Percentiles rank a stretch among this genome's conserved stretches.
phyloP scores from a whole-genome alignment of 2,329 filamentous ascomycete genomes.

The Pyrenophora teres region DNA sequence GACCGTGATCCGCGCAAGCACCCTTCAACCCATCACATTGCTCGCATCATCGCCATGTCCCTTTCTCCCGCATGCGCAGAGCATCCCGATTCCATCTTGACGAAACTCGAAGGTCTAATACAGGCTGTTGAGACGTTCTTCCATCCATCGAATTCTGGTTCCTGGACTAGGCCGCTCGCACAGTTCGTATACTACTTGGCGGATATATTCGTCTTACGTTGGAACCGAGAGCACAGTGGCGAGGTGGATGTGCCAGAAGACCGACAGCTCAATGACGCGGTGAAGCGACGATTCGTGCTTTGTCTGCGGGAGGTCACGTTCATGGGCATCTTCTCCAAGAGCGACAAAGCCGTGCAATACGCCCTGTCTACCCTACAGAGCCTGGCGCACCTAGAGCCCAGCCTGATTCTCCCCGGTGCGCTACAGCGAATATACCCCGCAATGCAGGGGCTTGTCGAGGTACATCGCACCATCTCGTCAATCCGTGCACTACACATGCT shows the following conservation, averaged over 20 bases:
- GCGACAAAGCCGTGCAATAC: slow-evolving; percentile 86
- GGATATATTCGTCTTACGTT: slow-evolving; percentile 95
- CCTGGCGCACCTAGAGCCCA: slow-evolving; percentile 86
- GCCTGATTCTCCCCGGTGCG: slow-evolving; percentile 88
- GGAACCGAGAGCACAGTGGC: slow-evolving; percentile 92
- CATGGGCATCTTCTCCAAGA: slow-evolving; percentile 98
- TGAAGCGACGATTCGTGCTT: slow-evolving; percentile 88
- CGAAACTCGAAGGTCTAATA: slow-evolving; percentile 85
- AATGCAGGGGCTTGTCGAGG: slow-evolving; percentile 93
- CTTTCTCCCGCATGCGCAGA: slow-evolving; percentile 82
- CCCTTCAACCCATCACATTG: slow-evolving; percentile 87
- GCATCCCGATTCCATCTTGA: slow-evolving; percentile 76
- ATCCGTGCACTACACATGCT: slow-evolving; percentile 90
- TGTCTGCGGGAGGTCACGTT: slow-evolving; percentile 91
- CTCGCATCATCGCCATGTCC: slow-evolving; percentile 90
- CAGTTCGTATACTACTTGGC: slow-evolving; percentile 91
- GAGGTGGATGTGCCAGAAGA: slow-evolving; percentile 86
- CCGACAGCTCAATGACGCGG: slow-evolving; percentile 74
- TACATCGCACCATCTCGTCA: slow-evolving; percentile 93
- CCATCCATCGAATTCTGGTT: slow-evolving; percentile 93
- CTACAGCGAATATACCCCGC: slow-evolving; percentile 96
- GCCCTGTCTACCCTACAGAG: slow-evolving; percentile 89
- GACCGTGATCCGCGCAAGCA: slow-evolving; percentile 94
- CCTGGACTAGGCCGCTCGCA: slow-evolving; percentile 86
- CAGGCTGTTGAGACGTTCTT: slow-evolving; percentile 98